Evolutionary conservation across 1,139 yeast species (phyloP), one percentile per base, ranked within the genome.

Genomic region (Saccharomyces hybrid): DNA sequence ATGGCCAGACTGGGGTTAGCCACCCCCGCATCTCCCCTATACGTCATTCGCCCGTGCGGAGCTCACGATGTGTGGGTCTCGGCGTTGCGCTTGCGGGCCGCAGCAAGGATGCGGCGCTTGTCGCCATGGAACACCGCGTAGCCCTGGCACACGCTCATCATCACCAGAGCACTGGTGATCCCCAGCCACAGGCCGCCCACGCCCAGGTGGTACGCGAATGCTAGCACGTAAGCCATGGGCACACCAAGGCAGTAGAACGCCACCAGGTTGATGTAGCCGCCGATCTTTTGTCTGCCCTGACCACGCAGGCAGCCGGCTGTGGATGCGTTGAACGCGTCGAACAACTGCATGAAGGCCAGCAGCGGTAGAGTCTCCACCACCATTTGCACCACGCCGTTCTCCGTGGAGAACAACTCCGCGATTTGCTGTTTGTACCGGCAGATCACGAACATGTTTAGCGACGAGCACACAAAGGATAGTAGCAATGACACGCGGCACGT

Each of bases 151-250:
- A 78, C 52, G 7, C 88, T 86, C 65, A 91, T 89, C 49, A 82
- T 66, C 31, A 81, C 65, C 73, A 91, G 76, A 0, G 96, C 97
- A 52, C 82, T 68, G 0, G 89, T 86, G 50, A 89, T 81, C 8
- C 96, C 97, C 11, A 81, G 60, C 98, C 98, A 91, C 55, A 91
- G 74, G 0, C 98, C 98, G 84, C 67, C 83, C 76, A 57, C 84
- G 13, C 76, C 74, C 50, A 85, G 71, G 38, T 77, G 76, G 25
- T 71, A 72, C n/a, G 73, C 65, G 64, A 86, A 85, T 31, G 90
- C 81, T 48, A 89, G 71, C 3, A 77, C 63, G 51, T 85, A 72
- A 0, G 95, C 88, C 54, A 87, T 67, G 4, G 97, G 97, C n/a
- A 85, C 71, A 2, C 87, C 89, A 49, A 83, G 68, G 41, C 75